A percentile compares a stretch with the other conserved stretches of the same genome.
phyloP scores from a whole-genome alignment of 2,329 filamentous ascomycete species.

The Pleurostoma richardsiae region DNA sequence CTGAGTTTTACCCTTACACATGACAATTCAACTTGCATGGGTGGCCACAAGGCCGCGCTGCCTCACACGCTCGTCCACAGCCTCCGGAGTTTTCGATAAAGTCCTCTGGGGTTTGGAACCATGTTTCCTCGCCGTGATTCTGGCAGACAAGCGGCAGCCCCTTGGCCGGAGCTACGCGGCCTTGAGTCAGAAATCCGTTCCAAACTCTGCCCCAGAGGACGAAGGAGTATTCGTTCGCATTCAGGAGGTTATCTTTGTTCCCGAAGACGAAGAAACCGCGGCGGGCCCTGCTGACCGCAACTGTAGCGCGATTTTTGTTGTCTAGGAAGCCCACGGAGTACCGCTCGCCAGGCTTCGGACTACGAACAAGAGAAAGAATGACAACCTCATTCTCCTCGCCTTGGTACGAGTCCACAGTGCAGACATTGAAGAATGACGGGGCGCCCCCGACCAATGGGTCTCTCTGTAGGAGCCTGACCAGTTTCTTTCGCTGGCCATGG shows the following conservation, averaged over 20 bases:
- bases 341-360: slow-evolving; percentile 40
- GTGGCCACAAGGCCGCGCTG: slow-evolving; percentile 43
- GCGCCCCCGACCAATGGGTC: slow-evolving; percentile 20
- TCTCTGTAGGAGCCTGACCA: slow-evolving; percentile 44
- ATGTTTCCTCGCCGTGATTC: slow-evolving; percentile 47
- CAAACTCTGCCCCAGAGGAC: slow-evolving; percentile 42
- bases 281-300: slow-evolving; percentile 63
- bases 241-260: slow-evolving; percentile 52
- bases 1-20: slow-evolving; percentile 25
- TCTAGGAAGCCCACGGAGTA: slow-evolving; percentile 66
- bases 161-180: slow-evolving; percentile 20
- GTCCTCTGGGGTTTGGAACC: slow-evolving; percentile 46
- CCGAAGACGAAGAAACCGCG: slow-evolving; percentile 83
- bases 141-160: slow-evolving; percentile 59
- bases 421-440: slow-evolving; percentile 47
- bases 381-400: slow-evolving; percentile 87
- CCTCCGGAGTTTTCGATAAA: slow-evolving; percentile 46
- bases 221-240: slow-evolving; percentile 34
- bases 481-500: slow-evolving; percentile 69
- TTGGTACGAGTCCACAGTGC: slow-evolving; percentile 85
- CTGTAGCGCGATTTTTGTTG: slow-evolving; percentile 53
- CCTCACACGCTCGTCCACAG: slow-evolving; percentile 40
- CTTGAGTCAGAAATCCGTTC: slow-evolving; percentile 38
- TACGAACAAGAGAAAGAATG: slow-evolving; percentile 74
- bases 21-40: slow-evolving; percentile 47